Percentiles rank a stretch among this genome's conserved stretches.
Evolutionary conservation across 1,139 yeast species (phyloP).

Genomic region (Spathaspora sp.): DNA sequence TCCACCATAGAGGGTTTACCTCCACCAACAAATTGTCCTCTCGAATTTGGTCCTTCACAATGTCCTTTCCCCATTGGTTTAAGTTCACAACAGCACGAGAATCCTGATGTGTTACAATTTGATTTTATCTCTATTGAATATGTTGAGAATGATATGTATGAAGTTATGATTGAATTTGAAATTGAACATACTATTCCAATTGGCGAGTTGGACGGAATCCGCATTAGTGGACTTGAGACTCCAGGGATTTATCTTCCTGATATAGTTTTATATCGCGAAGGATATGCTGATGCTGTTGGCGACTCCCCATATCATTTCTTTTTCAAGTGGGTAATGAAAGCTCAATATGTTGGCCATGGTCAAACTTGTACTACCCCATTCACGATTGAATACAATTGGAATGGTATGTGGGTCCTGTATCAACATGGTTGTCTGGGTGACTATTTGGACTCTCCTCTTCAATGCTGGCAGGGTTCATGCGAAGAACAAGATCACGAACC

Average conservation of each 20-base stretch:
- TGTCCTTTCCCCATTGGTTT: neutral
- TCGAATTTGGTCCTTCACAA: neutral
- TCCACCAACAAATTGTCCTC: no score
- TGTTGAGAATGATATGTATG: neutral
- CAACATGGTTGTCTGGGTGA: neutral
- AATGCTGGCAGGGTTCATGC: no score
- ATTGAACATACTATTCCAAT: neutral
- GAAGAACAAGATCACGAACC: no score
- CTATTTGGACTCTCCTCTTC: neutral
- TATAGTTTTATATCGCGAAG: no score
- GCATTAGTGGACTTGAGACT: no score
- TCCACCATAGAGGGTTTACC: no score
- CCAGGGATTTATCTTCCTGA: no score
- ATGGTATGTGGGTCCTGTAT: neutral
- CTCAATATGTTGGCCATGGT: neutral
- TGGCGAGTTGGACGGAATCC: no score
- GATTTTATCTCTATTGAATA: neutral
- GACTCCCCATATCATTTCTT: neutral
- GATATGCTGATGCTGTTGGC: no score
- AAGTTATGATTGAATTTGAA: neutral
- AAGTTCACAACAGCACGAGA: no score
- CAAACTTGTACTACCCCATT: neutral
- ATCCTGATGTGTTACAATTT: neutral
- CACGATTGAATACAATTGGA: neutral
- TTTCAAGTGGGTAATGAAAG: neutral